phyloP scores from a whole-genome alignment of 1,284 basidiomycete species.

The Tylopilus sp. region DNA sequence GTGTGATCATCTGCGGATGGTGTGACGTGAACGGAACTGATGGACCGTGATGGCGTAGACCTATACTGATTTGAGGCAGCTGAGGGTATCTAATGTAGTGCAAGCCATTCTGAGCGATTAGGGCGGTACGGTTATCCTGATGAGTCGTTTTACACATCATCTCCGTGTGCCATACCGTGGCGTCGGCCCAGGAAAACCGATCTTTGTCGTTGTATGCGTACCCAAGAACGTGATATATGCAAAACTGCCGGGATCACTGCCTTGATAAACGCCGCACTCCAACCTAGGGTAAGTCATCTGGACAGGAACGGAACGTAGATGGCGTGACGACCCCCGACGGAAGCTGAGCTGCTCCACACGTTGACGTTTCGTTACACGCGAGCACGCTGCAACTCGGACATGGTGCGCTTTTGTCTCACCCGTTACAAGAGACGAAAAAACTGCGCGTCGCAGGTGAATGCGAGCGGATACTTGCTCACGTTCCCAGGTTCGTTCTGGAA shows the following conservation, averaged over 20 bases:
- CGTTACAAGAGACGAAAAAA: too few relatives aligned
- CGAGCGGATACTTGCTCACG: too few relatives aligned
- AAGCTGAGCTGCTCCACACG: background rate
- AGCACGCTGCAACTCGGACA: background rate
- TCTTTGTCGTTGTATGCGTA: too few relatives aligned
- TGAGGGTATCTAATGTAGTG: conserved; percentile 90
- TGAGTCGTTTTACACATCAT: background rate
- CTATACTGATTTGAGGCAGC: conserved; percentile 88
- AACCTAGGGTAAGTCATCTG: background rate
- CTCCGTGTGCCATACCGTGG: background rate
- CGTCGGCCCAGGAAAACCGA: too few relatives aligned
- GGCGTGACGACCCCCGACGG: background rate
- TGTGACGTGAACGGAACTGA: conserved; percentile 10
- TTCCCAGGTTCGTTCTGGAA: too few relatives aligned
- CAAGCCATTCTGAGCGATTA: conserved; percentile 78
- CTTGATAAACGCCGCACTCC: background rate
- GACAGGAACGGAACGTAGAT: background rate
- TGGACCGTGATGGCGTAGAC: conserved; percentile 55
- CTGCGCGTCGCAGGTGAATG: too few relatives aligned
- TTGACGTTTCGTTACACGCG: background rate
- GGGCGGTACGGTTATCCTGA: background rate
- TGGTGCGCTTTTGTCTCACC: too few relatives aligned
- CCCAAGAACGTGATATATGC: background rate
- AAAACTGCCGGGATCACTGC: background rate
- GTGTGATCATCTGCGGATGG: conserved; percentile 26